Evolutionary conservation across 2,329 filamentous ascomycete genomes (phyloP).

Genomic region (Biscogniauxia sp.): DNA sequence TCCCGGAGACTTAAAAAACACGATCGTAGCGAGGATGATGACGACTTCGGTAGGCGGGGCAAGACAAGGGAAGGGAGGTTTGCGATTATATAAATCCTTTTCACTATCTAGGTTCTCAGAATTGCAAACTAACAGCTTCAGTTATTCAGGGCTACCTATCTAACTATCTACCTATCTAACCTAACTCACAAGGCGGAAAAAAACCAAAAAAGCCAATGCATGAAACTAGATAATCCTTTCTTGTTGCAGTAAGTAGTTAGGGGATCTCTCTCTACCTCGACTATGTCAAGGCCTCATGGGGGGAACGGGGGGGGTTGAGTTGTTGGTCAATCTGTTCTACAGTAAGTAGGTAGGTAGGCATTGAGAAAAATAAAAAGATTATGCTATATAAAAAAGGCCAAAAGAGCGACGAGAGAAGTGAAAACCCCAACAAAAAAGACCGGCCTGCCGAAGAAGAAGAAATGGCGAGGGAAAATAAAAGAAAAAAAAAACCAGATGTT

Average conservation of each 20-base stretch:
- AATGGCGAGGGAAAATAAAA: neutral
- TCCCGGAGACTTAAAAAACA: neutral
- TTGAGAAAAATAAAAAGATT: neutral
- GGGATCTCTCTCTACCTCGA: slow-evolving; percentile 1
- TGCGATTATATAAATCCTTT: too few species aligned
- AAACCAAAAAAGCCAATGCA: too few species aligned
- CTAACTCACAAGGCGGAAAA: slow-evolving; percentile 1
- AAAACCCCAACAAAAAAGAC: neutral
- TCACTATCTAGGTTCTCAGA: too few species aligned
- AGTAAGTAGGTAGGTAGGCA: neutral
- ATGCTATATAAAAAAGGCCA: neutral
- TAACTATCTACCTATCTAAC: slow-evolving; percentile 10
- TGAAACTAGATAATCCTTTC: neutral
- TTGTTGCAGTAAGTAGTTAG: neutral
- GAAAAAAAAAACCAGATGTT: neutral
- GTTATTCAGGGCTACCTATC: slow-evolving; percentile 9
- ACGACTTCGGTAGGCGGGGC: neutral
- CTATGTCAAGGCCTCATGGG: too few species aligned
- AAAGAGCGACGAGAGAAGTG: neutral
- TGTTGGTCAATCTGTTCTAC: too few species aligned
- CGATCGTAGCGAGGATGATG: neutral
- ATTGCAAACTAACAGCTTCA: slow-evolving; percentile 2
- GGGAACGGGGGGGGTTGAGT: too few species aligned
- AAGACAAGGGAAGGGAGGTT: neutral
- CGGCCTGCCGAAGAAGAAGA: neutral